These are phyloP conservation scores for Fusarium tricinctum DNA, from an alignment of 2,329 filamentous ascomycete species.

Conservation along the genomic window DNA sequence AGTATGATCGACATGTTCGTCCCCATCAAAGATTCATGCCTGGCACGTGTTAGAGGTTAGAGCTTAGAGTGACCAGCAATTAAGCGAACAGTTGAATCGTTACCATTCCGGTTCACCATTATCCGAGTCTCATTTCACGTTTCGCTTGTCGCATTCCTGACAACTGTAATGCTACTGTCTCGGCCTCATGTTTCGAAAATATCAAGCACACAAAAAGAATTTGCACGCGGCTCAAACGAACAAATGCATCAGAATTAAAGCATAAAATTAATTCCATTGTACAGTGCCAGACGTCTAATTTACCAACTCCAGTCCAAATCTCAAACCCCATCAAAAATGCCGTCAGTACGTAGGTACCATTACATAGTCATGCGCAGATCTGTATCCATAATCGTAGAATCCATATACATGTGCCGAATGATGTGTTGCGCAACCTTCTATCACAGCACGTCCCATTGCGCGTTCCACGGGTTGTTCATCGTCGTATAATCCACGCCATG, in stretches of 20 bases:
- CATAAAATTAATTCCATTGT: constrained; percentile 31
- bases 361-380: constrained; percentile 28
- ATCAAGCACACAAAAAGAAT: neutral
- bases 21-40: constrained; percentile 21
- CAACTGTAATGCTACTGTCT: constrained; percentile 6
- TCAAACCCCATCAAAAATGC: constrained; percentile 12
- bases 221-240: constrained; percentile 1
- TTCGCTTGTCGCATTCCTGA: constrained; percentile 24
- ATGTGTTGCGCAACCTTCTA: constrained; percentile 20
- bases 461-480: constrained; percentile 67
- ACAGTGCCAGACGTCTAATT: constrained; percentile 32
- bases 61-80: constrained; percentile 1
- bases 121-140: constrained; percentile 40
- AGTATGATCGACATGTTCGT: constrained; percentile 34
- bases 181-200: constrained; percentile 20
- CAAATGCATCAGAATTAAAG: constrained; percentile 10
- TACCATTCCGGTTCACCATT: constrained; percentile 27
- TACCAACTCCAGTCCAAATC: constrained; percentile 17
- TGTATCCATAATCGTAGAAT: constrained; percentile 27
- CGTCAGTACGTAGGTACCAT: constrained; percentile 8
- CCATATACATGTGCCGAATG: constrained; percentile 6
- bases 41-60: constrained; percentile 18
- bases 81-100: constrained; percentile 11
- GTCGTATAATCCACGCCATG: constrained; percentile 69
- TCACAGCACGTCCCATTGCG: constrained; percentile 56